Evolutionary conservation across 306 rosid species (phyloP), one percentile per base, ranked within the genome.

Genomic region (Castanopsis chinensis): DNA sequence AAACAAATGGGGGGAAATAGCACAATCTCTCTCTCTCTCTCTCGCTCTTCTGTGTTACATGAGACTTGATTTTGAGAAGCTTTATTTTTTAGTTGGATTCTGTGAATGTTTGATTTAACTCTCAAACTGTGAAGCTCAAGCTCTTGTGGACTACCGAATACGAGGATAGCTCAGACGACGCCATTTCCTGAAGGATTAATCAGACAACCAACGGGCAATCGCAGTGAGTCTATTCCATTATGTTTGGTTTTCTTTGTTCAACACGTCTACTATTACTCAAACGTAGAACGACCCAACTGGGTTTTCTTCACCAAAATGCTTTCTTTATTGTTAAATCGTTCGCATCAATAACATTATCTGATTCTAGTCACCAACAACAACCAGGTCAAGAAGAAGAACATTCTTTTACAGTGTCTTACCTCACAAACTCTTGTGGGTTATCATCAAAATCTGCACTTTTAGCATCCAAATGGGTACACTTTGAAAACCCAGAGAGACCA

Each of bases 401-500:
- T 7, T 23, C 33, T 57, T 69, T 51, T 49, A 82, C 80, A 6
- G 76, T 79, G 71, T 69, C 86, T 10, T 86, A 83, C 75, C 84
- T 86, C 41, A 20, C 68, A 13, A 30, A 76, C 53, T 72, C 86
- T 8, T 86, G 80, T 28, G 82, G 86, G 77, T 63, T 86, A 35
- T 73, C 79, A 5, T 77, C 72, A 5, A 77, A 79, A 76, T 11
- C 76, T 12, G 85, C 87, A 68, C 49, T 69, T 27, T 19, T 5
- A 19, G 87, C 53, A 1, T 76, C 89, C n/a, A 30, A 73, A 72
- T 73, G 56, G 72, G 64, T 80, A 19, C 43, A 73, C 54, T 55
- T 83, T 27, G 35, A 68, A 25, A 76, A 56, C 76, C 70, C 51
- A 12, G 77, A 60, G 5, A 80, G 63, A 69, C 68, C 85, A 10